Conservation (phyloP, 768 basidiomycete species). For the Calocybe indica region DNA sequence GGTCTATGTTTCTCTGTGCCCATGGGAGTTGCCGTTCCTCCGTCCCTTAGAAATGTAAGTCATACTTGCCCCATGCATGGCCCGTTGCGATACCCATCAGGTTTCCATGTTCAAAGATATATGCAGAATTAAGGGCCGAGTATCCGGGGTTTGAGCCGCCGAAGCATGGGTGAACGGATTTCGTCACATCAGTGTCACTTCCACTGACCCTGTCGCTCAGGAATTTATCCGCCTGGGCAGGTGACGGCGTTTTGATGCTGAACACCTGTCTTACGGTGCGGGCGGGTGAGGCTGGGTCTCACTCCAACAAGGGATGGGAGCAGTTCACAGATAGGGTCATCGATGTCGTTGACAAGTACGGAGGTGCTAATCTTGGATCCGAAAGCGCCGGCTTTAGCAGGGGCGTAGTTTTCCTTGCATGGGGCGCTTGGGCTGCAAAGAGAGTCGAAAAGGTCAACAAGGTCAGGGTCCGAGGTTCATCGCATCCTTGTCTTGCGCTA, state of each 20-base stretch:
- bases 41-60: slow-evolving; percentile 77
- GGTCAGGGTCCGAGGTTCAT: slow-evolving; percentile 30
- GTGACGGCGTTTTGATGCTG: slow-evolving; percentile 83
- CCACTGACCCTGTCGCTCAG: slow-evolving; percentile 30
- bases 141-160: slow-evolving; percentile 77
- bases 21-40: slow-evolving; percentile 65
- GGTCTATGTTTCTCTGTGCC: slow-evolving; percentile 91
- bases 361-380: slow-evolving; percentile 58
- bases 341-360: slow-evolving; percentile 70
- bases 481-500: too few relatives aligned
- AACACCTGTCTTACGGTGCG: slow-evolving; percentile 92
- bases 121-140: slow-evolving; percentile 78
- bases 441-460: slow-evolving; percentile 71
- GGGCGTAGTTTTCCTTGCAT: slow-evolving; percentile 77
- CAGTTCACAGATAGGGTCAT: slow-evolving; percentile 79
- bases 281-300: slow-evolving; percentile 70
- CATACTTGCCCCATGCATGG: neutral
- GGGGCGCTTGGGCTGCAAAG: slow-evolving; percentile 86
- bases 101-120: slow-evolving; percentile 52
- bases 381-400: slow-evolving; percentile 50
- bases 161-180: slow-evolving; percentile 66
- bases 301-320: slow-evolving; percentile 88
- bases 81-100: slow-evolving; percentile 8
- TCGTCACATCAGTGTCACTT: neutral
- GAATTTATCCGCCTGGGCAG: slow-evolving; percentile 75